phyloP scores from a whole-genome alignment of 768 basidiomycete genomes.

The Phylloporus sp. region DNA sequence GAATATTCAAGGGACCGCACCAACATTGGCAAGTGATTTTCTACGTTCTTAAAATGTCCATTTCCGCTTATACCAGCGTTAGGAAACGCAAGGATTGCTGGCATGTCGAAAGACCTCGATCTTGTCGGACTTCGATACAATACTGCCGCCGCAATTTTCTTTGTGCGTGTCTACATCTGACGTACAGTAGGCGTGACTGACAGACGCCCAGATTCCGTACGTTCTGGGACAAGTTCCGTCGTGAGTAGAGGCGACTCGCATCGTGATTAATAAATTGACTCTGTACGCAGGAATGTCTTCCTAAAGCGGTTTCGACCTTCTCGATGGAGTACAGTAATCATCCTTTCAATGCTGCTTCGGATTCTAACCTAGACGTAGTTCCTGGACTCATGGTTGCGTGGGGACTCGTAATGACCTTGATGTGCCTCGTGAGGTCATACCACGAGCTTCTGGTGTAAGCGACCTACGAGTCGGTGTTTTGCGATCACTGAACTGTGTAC shows the following conservation, averaged over 20 bases:
- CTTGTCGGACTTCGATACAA: slow-evolving; percentile 34
- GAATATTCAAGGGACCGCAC: slow-evolving; percentile 33
- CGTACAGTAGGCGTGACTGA: neutral
- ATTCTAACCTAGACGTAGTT: slow-evolving; percentile 26
- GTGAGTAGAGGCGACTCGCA: slow-evolving; percentile 21
- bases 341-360: neutral
- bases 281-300: slow-evolving; percentile 26
- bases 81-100: slow-evolving; percentile 42
- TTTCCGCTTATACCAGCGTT: neutral
- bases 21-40: slow-evolving; percentile 35
- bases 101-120: slow-evolving; percentile 36
- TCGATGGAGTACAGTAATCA: slow-evolving; percentile 23
- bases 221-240: slow-evolving; percentile 33
- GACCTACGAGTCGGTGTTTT: neutral
- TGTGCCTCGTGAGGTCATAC: slow-evolving; percentile 31
- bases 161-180: slow-evolving; percentile 14
- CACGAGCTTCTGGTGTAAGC: slow-evolving; percentile 26
- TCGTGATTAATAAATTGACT: neutral
- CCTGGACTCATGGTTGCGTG: slow-evolving; percentile 32
- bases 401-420: slow-evolving; percentile 36
- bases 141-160: slow-evolving; percentile 34
- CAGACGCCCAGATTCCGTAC: slow-evolving; percentile 29
- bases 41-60: neutral
- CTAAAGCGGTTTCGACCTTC: slow-evolving; percentile 31
- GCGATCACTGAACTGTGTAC: neutral